Base-by-base conservation (phyloP, 2,329 filamentous ascomycete genomes). In the Metarhizium anisopliae region DNA sequence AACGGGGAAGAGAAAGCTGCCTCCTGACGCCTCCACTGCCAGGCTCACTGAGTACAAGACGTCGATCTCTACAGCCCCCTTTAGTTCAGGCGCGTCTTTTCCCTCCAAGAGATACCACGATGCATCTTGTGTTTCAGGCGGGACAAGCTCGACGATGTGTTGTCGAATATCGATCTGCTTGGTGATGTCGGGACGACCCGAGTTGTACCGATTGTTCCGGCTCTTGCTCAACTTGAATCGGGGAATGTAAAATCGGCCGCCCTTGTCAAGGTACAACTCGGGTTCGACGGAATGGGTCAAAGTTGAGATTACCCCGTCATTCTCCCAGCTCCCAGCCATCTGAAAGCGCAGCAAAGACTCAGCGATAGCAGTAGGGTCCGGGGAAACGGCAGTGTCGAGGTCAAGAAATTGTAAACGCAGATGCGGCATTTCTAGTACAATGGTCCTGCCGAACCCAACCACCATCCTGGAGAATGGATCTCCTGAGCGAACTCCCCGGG, bases 341-440 rank as follows among this genome's bases (percentile, higher is more conserved):
- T 40, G 38, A 11, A 40, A 40, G 10, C 38, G 8, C 38, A 40
- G 38, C 8, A 50, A 16, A 32, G 14, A 16, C 32, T 50, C 47
- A 5, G 32, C 47, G 10, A 50, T 32, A 7, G 14, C 10, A 11
- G 6, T 6, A 16, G 47, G 20, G 14, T 36, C 32, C 6, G 14
- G 5, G 6, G 6, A 1, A 6, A 5, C 10, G 8, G 10, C 6
- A 11, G 6, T 16, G 6, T n/a, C 14, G 40, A 50, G 10, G 16
- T 47, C 29, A 11, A 54, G 47, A 16, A 61, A 56, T 6, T 52
- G 53, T 2, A 54, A 40, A 43, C 54, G 43, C 1, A 36, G 25
- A 13, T 60, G 25, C 25, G 6, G 52, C 54, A 52, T 7, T 18
- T 42, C 47, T 5, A 8, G 6, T 16, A 32, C 13, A 5, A 16